phyloP scores from a whole-genome alignment of 345 rosid species.

The Euphorbia tirucalli region DNA sequence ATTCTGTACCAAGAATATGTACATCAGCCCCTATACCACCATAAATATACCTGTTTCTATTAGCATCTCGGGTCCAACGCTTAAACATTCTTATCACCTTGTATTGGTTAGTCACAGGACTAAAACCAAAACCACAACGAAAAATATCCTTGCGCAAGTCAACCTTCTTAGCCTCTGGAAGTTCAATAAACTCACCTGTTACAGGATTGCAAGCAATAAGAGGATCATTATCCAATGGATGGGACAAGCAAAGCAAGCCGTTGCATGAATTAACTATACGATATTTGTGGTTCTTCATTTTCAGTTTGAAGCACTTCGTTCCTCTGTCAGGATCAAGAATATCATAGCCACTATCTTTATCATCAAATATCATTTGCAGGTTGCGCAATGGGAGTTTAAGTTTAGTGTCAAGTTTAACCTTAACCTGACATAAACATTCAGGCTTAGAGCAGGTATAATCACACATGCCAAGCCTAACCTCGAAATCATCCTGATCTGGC shows the following conservation, averaged over 20 bases:
- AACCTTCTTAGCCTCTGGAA: slow-evolving; percentile 7
- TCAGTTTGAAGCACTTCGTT: too few species aligned
- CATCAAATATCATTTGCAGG: neutral
- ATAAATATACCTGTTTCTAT: too few species aligned
- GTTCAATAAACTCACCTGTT: slow-evolving; percentile 16
- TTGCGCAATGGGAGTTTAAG: slow-evolving; percentile 17
- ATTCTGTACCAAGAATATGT: slow-evolving; percentile 7
- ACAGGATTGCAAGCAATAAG: slow-evolving; percentile 22
- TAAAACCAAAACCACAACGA: slow-evolving; percentile 16
- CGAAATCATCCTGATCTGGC: neutral
- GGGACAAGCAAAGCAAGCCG: slow-evolving; percentile 28
- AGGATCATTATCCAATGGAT: slow-evolving; percentile 10
- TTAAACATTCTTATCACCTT: slow-evolving; percentile 1
- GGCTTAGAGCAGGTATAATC: too few species aligned
- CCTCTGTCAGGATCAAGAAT: too few species aligned
- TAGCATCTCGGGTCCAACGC: too few species aligned
- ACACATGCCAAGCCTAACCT: too few species aligned
- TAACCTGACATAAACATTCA: neutral
- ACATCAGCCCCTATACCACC: slow-evolving; percentile 16
- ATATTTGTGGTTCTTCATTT: too few species aligned
- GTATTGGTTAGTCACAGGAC: too few species aligned
- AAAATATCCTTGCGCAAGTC: neutral
- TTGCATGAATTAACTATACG: slow-evolving; percentile 20
- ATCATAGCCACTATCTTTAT: neutral
- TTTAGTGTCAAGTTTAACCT: slow-evolving; percentile 4